phyloP scores from a whole-genome alignment of 1,284 basidiomycete species.

The Trametes hirsuta region DNA sequence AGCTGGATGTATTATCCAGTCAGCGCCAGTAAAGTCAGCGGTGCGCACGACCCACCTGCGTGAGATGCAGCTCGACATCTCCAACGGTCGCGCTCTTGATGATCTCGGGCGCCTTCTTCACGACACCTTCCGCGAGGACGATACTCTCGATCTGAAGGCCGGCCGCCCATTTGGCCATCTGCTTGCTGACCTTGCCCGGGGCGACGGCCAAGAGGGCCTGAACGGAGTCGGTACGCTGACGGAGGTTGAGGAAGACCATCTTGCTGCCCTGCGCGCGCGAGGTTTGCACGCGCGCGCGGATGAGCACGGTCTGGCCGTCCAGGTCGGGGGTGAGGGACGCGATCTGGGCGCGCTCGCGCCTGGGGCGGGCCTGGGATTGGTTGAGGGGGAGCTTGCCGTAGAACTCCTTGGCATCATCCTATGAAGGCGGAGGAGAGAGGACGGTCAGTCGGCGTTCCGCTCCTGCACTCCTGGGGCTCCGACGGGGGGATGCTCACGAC shows the following conservation, averaged over 20 bases:
- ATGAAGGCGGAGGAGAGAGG: constrained; percentile 3
- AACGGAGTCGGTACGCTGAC: constrained; percentile 88
- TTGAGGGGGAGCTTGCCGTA: constrained; percentile 93
- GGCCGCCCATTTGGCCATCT: constrained; percentile 96
- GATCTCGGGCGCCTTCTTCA: constrained; percentile 83
- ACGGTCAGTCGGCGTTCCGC: background rate
- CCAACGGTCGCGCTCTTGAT: constrained; percentile 92
- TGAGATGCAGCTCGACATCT: constrained; percentile 88
- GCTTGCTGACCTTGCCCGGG: constrained; percentile 88
- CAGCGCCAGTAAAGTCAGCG: background rate
- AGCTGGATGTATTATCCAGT: constrained; percentile 52
- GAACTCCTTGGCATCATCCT: constrained; percentile 86
- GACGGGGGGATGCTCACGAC: constrained; percentile 49
- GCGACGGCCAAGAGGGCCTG: constrained; percentile 85
- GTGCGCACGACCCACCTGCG: constrained; percentile 56
- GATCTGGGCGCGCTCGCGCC: constrained; percentile 61
- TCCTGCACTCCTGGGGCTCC: constrained; percentile 2
- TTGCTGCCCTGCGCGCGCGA: constrained; percentile 91
- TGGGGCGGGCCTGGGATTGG: constrained; percentile 81
- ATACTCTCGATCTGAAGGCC: constrained; percentile 87
- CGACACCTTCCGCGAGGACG: constrained; percentile 85
- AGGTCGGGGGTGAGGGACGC: constrained; percentile 65
- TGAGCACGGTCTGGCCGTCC: constrained; percentile 80
- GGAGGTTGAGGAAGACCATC: constrained; percentile 93
- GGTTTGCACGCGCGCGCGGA: constrained; percentile 93